Conservation (phyloP, 2,329 filamentous ascomycete genomes). For the Gliomastix tumulicola region DNA sequence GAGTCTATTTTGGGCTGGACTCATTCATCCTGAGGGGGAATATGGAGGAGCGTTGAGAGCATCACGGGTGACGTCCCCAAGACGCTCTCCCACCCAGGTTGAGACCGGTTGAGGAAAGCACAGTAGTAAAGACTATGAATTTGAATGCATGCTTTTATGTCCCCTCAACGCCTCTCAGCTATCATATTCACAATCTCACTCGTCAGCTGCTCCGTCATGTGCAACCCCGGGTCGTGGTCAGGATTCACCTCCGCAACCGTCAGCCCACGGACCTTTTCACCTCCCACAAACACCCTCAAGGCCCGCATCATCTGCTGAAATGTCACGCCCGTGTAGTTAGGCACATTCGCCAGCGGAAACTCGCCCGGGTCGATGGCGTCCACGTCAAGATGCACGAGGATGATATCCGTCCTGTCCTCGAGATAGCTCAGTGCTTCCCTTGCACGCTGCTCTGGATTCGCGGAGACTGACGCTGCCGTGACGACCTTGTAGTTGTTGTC, state of each 20-base stretch:
- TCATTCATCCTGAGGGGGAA: no score
- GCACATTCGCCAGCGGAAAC: constrained; percentile 12
- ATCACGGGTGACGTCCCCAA: no score
- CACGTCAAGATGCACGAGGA: not conserved
- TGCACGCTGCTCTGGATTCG: not conserved
- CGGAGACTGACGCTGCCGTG: constrained; percentile 5
- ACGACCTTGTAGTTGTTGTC: constrained; percentile 11
- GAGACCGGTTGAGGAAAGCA: no score
- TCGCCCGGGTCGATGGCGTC: constrained; percentile 8
- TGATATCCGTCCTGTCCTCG: not conserved
- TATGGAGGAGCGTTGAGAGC: no score
- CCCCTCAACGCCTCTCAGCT: not conserved
- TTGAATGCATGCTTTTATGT: no score
- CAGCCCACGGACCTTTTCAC: not conserved
- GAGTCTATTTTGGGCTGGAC: no score
- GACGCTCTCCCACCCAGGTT: no score
- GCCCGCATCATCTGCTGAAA: constrained; percentile 11
- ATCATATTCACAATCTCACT: not conserved
- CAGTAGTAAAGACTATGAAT: no score
- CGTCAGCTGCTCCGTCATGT: not conserved
- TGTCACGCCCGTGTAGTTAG: constrained; percentile 10
- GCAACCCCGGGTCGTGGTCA: not conserved
- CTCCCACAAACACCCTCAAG: not conserved
- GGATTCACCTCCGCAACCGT: not conserved
- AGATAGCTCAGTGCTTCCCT: not conserved